A percentile compares a stretch with the other conserved stretches of the same genome.
Evolutionary conservation across 129 eudicot species (phyloP).

Genomic region (Calendula officinalis): DNA sequence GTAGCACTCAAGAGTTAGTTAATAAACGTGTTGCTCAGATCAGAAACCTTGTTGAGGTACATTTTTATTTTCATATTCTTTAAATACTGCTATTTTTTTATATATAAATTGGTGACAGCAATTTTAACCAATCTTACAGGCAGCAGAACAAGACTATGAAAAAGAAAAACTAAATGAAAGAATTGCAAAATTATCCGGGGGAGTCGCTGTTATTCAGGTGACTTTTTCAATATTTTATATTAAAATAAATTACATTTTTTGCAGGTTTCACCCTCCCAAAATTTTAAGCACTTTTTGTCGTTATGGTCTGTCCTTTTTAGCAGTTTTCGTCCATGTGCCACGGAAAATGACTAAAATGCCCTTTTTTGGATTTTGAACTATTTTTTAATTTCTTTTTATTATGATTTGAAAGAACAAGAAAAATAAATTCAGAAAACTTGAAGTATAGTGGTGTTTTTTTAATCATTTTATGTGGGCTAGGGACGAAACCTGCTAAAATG

Average conservation of each 20-base stretch:
- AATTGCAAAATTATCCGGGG: conserved; percentile 74
- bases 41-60: conserved; percentile 64
- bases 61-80: neutral
- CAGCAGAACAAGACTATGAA: conserved; percentile 67
- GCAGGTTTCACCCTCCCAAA: too few relatives aligned
- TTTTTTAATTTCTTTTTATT: neutral
- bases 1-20: conserved; percentile 68
- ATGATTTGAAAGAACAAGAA: neutral
- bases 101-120: neutral
- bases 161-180: conserved; percentile 68
- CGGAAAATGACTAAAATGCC: too few relatives aligned
- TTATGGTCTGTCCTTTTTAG: too few relatives aligned
- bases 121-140: conserved; percentile 34
- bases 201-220: conserved; percentile 77
- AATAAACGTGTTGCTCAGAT: conserved; percentile 57
- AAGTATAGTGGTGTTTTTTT: too few relatives aligned
- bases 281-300: too few relatives aligned
- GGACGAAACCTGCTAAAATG: neutral
- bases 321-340: too few relatives aligned
- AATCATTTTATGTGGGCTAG: too few relatives aligned
- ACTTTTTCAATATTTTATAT: conserved; percentile 1
- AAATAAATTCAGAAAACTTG: neutral
- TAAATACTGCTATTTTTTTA: neutral
- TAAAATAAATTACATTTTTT: neutral
- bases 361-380: too few relatives aligned